Base-by-base conservation (phyloP, 2,329 filamentous ascomycete species). In the Fusarium fracticaudum region DNA sequence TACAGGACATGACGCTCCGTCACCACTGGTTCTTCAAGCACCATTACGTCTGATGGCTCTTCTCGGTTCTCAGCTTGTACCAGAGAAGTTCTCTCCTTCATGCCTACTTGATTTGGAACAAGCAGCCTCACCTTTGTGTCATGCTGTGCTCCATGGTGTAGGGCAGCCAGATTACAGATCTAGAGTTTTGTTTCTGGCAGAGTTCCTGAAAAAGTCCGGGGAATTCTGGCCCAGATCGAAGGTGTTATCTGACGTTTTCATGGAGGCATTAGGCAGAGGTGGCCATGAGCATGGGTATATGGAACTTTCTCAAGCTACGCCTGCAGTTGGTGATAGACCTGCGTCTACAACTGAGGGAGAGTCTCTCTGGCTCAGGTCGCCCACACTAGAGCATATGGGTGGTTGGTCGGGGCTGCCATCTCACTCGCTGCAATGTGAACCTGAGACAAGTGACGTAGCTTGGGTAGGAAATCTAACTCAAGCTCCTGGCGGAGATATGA, bases 41-140 rank as follows among this genome's bases (percentile, higher is more conserved):
- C 67, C 76, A 7, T 50, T 78, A 8, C 66, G 60, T 5, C 53
- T 78, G 6, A 47, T 76, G 18, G 54, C 64, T 22, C 64, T 78
- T 14, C 74, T 78, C 53, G 72, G 68, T 10, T 51, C 55, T 14
- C 54, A 58, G 13, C 41, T 77, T 13, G 50, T 57, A 9, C 64
- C 76, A 17, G 64, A 75, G 40, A 77, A 76, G 17, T 33, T 75
- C 29, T 78, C 77, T 14, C 77, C 77, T 5, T 71, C 77, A 3
- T 78, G 75, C 26, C 64, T 76, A 12, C 48, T 68, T n/a, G 69
- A 75, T 8, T 54, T 78, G 15, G 60, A 69, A 43, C 63, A 54
- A 43, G 74, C 66, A 11, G 58, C 48, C 3, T 29, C 63, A 15
- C 61, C 72, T 37, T 54, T 78, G 31, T 29, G 67, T 5, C 31